These are phyloP conservation scores for Marvania coccoides DNA, from an alignment of 139 green algal species.

Conservation along the genomic window DNA sequence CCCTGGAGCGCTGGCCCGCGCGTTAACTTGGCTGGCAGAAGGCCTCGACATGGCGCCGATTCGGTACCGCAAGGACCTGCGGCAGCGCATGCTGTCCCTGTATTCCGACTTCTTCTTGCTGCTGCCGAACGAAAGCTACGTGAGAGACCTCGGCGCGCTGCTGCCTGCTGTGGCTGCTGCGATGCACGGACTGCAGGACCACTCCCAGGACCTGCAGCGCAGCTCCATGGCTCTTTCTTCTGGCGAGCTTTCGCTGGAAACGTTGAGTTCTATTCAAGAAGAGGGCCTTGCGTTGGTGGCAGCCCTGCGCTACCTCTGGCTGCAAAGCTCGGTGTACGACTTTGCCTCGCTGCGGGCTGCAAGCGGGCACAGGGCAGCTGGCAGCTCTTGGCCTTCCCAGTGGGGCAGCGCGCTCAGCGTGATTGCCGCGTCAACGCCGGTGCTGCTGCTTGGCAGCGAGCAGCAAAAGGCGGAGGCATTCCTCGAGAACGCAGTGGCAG, in stretches of 20 bases:
- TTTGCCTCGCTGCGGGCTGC: constrained; percentile 16
- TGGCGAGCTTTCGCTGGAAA: constrained; percentile 21
- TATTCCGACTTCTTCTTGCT: constrained; percentile 39
- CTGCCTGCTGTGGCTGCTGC: constrained; percentile 48
- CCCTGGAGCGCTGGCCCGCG: constrained; percentile 36
- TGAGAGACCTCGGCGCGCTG: constrained; percentile 44
- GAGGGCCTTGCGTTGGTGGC: constrained; percentile 26
- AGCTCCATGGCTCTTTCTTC: constrained; percentile 5
- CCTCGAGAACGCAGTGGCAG: constrained; percentile 8
- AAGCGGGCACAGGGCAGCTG: background rate
- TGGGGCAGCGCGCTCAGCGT: constrained; percentile 26
- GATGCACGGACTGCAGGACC: constrained; percentile 3
- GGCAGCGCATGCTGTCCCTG: constrained; percentile 51
- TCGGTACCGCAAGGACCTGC: constrained; percentile 39
- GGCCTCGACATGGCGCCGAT: constrained; percentile 11
- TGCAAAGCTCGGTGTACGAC: constrained; percentile 50
- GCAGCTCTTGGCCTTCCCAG: constrained; percentile 6
- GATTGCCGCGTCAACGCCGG: constrained; percentile 23
- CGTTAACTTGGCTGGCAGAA: constrained; percentile 29
- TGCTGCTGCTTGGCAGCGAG: constrained; percentile 22
- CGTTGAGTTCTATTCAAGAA: constrained; percentile 24
- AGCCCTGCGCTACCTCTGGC: constrained; percentile 60
- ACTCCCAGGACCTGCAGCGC: background rate
- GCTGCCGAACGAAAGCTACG: constrained; percentile 18
- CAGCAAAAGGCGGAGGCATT: constrained; percentile 15